Base-by-base conservation (phyloP, 306 rosid species). In the Oemleria cerasiformis region DNA sequence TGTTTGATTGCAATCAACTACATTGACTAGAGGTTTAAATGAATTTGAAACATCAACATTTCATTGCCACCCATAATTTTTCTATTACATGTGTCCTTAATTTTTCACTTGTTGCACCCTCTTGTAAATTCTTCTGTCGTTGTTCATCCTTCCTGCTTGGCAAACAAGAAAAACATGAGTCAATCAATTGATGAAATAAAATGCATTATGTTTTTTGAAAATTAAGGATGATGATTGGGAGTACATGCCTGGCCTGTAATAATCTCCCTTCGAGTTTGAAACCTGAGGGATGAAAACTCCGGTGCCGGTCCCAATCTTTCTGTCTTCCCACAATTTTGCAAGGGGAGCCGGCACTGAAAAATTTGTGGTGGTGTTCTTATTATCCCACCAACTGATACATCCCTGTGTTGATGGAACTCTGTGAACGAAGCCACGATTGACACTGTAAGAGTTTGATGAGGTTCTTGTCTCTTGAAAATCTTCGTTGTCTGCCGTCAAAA, bases 241-340 rank as follows among this genome's bases (percentile, higher is more conserved):
- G 25, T 16, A 39, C 19, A 41, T 77, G 88, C 93, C 86, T 75
- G 71, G 43, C 72, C 49, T 84, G 10, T 70, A 62, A 43, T 70
- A 65, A 39, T 70, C 65, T 82, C 72, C 80, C 53, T 19, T 79
- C 78, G 81, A 67, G 61, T 72, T 10, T 38, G 64, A 69, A 39
- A 42, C 36, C 58, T 70, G 88, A 14, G 97, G 97, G 72, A 88
- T 91, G 83, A 91, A 91, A 25, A 91, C 92, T 0, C 97, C 96
- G 20, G 96, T 88, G 11, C 95, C 95, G 48, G 57, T n/a, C 21
- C n/a, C 13, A 53, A 30, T 30, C 36, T 81, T 85, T n/a, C 84
- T 82, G 66, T 53, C 73, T 73, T 66, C 75, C 87, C 90, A 83
- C 76, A 77, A 57, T 63, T 85, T 87, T 53, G 71, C 59, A 36